Evolutionary conservation across 2,329 filamentous ascomycete genomes (phyloP).

Genomic region (Colletotrichum phormii): DNA sequence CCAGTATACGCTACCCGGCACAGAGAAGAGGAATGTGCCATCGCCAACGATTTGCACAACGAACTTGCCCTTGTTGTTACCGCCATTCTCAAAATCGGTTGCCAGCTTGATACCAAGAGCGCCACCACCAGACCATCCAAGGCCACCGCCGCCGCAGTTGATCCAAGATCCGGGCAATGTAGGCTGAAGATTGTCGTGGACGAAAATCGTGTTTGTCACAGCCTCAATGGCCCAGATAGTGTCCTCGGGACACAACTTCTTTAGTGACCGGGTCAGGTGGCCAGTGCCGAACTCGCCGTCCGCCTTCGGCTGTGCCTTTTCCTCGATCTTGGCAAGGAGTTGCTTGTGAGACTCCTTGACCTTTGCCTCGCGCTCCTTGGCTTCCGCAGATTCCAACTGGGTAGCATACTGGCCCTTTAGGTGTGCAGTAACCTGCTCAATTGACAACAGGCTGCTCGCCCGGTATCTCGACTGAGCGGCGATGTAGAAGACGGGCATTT

Average conservation of each 20-base stretch:
- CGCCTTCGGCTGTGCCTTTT: constrained; percentile 65
- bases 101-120: constrained; percentile 83
- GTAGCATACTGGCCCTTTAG: constrained; percentile 60
- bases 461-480: constrained; percentile 73
- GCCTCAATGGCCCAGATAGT: constrained; percentile 84
- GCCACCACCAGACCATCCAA: constrained; percentile 84
- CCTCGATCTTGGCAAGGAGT: constrained; percentile 69
- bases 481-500: constrained; percentile 81
- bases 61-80: constrained; percentile 54
- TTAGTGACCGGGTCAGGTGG: constrained; percentile 47
- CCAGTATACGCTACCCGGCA: constrained; percentile 68
- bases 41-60: constrained; percentile 69
- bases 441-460: constrained; percentile 71
- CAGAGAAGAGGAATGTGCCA: constrained; percentile 67
- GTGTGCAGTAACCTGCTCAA: constrained; percentile 76
- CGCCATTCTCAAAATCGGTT: constrained; percentile 54
- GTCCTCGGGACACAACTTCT: constrained; percentile 50
- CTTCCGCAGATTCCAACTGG: constrained; percentile 50
- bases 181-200: constrained; percentile 78
- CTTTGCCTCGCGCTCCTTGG: constrained; percentile 59
- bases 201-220: constrained; percentile 76
- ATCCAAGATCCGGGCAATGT: constrained; percentile 79
- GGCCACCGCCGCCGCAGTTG: constrained; percentile 83
- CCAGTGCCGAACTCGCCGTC: constrained; percentile 64
- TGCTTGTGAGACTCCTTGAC: constrained; percentile 69